Conservation (phyloP, 2,329 filamentous ascomycete genomes). For the Colletotrichum incanum region DNA sequence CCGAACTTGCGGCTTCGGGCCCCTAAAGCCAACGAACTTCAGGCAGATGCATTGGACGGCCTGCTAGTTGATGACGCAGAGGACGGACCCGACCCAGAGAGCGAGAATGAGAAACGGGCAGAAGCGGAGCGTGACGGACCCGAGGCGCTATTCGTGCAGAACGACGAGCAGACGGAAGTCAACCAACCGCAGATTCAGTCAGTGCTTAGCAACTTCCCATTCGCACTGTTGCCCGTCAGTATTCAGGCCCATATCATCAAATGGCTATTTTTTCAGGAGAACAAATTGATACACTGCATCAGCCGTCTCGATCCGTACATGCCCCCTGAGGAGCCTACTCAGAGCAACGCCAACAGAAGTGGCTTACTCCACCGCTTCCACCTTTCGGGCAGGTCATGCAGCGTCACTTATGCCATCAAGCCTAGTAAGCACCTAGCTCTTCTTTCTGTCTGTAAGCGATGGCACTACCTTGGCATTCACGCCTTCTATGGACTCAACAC, state of each 20-base stretch:
- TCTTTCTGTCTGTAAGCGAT: constrained; percentile 58
- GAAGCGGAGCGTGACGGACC: background rate
- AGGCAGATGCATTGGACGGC: background rate
- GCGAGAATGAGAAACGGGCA: background rate
- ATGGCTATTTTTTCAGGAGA: constrained; percentile 54
- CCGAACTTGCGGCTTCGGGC: constrained; percentile 49
- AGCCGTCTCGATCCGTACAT: constrained; percentile 60
- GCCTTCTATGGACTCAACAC: constrained; percentile 66
- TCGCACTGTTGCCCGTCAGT: constrained; percentile 50
- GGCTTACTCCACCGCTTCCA: constrained; percentile 58
- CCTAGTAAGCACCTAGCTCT: constrained; percentile 56
- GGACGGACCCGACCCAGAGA: background rate
- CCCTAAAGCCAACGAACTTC: constrained; percentile 10
- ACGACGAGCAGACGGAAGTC: background rate
- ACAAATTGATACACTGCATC: constrained; percentile 58
- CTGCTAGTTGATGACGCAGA: background rate
- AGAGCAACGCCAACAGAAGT: constrained; percentile 17
- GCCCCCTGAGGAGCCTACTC: constrained; percentile 43
- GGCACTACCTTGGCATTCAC: constrained; percentile 58
- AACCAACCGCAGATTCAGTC: background rate
- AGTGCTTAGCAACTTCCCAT: constrained; percentile 43
- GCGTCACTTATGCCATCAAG: constrained; percentile 51
- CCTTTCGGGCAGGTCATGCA: constrained; percentile 51
- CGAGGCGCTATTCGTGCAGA: constrained; percentile 27
- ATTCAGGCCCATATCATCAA: constrained; percentile 56